These are phyloP conservation scores for Hordeum pubiflorum DNA, from an alignment of 202 grass and related monocot genomes.

Conservation along the genomic window DNA sequence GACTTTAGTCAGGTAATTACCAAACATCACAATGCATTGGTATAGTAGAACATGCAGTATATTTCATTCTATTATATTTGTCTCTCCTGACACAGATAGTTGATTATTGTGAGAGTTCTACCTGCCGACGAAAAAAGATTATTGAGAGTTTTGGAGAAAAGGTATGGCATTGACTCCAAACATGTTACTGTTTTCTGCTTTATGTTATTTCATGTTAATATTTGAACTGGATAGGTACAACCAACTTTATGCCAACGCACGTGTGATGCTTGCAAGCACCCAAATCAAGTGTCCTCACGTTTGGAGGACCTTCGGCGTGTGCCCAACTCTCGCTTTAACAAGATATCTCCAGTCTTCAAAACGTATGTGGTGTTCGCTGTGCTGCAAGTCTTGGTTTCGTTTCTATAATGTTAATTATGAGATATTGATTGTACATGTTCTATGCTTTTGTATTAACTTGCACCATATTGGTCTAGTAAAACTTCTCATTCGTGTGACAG, in stretches of 20 bases:
- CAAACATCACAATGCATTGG: not conserved
- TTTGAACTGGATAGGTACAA: slow-evolving; percentile 47
- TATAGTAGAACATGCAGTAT: not conserved
- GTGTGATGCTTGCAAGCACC: slow-evolving; percentile 85
- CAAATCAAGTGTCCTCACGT: slow-evolving; percentile 44
- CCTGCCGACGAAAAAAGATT: slow-evolving; percentile 70
- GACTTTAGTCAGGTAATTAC: slow-evolving; percentile 77
- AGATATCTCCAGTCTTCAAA: slow-evolving; percentile 50
- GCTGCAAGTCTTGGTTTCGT: not conserved
- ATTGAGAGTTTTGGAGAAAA: slow-evolving; percentile 87
- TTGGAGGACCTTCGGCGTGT: slow-evolving; percentile 60
- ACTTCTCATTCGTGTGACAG: slow-evolving; percentile 39
- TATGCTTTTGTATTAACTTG: not conserved
- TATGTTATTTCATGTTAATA: slow-evolving; percentile 24
- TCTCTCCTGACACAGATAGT: slow-evolving; percentile 47
- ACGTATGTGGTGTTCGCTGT: slow-evolving; percentile 32
- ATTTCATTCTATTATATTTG: slow-evolving; percentile 19
- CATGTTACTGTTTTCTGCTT: slow-evolving; percentile 33
- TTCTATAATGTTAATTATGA: not conserved
- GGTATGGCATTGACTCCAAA: slow-evolving; percentile 27
- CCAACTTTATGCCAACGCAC: slow-evolving; percentile 67
- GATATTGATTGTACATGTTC: not conserved
- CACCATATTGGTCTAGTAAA: slow-evolving; percentile 5
- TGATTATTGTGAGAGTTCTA: slow-evolving; percentile 84
- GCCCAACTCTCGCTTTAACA: slow-evolving; percentile 50